These are phyloP conservation scores for Secale cereale DNA, from an alignment of 176 grass and related monocot genomes.

Conservation along the genomic window DNA sequence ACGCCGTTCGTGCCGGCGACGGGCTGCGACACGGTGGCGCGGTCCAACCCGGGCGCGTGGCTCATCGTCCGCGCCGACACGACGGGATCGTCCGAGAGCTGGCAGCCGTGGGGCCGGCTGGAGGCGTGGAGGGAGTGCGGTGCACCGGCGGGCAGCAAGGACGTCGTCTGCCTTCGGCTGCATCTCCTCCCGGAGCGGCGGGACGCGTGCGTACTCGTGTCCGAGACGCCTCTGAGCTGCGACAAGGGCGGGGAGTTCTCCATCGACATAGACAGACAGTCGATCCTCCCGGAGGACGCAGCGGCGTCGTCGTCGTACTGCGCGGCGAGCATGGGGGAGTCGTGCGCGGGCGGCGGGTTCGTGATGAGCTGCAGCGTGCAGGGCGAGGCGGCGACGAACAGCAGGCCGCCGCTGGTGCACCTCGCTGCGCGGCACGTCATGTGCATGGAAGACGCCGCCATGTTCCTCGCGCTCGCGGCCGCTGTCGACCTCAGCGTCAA, in stretches of 20 bases:
- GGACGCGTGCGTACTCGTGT: constrained; percentile 69
- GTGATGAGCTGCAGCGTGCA: constrained; percentile 61
- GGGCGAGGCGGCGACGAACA: constrained; percentile 49
- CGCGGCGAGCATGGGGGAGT: not conserved
- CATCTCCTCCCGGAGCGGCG: constrained; percentile 61
- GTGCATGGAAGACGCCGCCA: constrained; percentile 85
- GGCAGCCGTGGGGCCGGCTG: constrained; percentile 86
- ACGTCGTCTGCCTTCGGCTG: constrained; percentile 23
- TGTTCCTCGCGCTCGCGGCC: constrained; percentile 78
- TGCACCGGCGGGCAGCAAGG: not conserved
- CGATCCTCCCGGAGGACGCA: not conserved
- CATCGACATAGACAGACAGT: constrained; percentile 64
- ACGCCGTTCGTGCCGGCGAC: constrained; percentile 89
- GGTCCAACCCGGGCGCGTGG: constrained; percentile 82
- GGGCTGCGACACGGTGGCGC: constrained; percentile 65
- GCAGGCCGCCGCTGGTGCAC: constrained; percentile 59
- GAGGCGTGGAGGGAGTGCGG: constrained; percentile 74
- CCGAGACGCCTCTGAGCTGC: constrained; percentile 54
- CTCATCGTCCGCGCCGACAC: constrained; percentile 14
- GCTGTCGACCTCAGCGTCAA: constrained; percentile 94
- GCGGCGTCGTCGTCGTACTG: not conserved
- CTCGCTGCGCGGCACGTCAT: constrained; percentile 62
- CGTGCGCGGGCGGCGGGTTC: constrained; percentile 45
- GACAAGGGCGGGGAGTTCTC: constrained; percentile 81
- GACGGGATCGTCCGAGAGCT: constrained; percentile 46